A percentile compares a stretch with the other conserved stretches of the same genome.
phyloP scores from a whole-genome alignment of 768 basidiomycete species.

The Russula earlei region DNA sequence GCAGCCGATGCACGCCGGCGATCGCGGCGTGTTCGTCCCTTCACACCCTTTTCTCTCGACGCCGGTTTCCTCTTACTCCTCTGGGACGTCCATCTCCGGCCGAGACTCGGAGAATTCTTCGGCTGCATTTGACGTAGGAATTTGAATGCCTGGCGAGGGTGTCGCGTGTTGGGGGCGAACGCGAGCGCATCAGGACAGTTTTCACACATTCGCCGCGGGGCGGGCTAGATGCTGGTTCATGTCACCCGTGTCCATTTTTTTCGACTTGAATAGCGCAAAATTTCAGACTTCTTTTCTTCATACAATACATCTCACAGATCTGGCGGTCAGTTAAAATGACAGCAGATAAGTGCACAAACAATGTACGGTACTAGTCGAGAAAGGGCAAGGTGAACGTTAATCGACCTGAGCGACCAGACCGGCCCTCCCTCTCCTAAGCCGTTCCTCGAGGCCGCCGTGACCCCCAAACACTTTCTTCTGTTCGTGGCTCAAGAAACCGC shows the following conservation, averaged over 20 bases:
- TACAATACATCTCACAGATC: constrained; percentile 9
- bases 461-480: constrained; percentile 81
- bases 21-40: not conserved
- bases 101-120: constrained; percentile 8
- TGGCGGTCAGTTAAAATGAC: not conserved
- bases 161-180: not conserved
- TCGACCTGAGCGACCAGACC: constrained; percentile 61
- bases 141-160: not conserved
- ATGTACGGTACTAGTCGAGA: not conserved
- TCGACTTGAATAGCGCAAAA: constrained; percentile 1
- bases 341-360: not conserved
- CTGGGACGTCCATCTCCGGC: not conserved
- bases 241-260: not conserved
- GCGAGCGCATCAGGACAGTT: not conserved
- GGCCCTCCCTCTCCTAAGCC: constrained; percentile 62
- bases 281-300: constrained; percentile 4
- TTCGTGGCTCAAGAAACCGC: constrained; percentile 72
- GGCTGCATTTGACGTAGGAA: constrained; percentile 1
- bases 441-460: constrained; percentile 65
- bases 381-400: constrained; percentile 24
- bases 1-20: too few species aligned
- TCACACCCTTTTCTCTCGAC: not conserved
- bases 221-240: constrained; percentile 2
- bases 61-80: constrained; percentile 7
- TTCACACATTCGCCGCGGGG: not conserved